Evolutionary conservation across 768 basidiomycete species (phyloP).

Genomic region (Daedaleopsis nitida): DNA sequence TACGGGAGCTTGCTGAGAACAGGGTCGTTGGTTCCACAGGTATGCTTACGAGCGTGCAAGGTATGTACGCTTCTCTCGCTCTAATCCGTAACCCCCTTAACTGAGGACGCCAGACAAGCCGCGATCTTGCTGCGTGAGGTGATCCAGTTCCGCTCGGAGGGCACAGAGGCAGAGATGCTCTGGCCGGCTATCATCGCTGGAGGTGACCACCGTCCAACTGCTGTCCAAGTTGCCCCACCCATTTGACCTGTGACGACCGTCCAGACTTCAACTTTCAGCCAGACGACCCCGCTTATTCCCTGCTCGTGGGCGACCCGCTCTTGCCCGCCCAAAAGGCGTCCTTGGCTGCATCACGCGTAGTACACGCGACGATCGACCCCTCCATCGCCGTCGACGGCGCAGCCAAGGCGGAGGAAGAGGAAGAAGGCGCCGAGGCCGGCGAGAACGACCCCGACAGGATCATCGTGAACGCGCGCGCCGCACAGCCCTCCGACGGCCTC

Average conservation of each 20-base stretch:
- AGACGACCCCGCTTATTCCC: slow-evolving; percentile 77
- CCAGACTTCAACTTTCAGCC: slow-evolving; percentile 92
- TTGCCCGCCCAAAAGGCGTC: slow-evolving; percentile 51
- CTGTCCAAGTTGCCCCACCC: neutral
- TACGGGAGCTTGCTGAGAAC: neutral
- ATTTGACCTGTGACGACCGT: neutral
- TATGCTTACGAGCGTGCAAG: slow-evolving; percentile 85
- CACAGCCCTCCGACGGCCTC: slow-evolving; percentile 66
- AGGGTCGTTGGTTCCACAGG: slow-evolving; percentile 30
- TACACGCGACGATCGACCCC: slow-evolving; percentile 72
- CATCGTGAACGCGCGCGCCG: slow-evolving; percentile 73
- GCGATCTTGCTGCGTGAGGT: slow-evolving; percentile 73
- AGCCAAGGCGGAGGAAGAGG: slow-evolving; percentile 36
- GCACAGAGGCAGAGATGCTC: slow-evolving; percentile 33
- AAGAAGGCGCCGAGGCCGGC: slow-evolving; percentile 41
- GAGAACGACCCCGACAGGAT: slow-evolving; percentile 65
- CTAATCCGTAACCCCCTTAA: neutral
- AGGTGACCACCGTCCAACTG: neutral
- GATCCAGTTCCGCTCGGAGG: slow-evolving; percentile 50
- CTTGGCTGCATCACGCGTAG: slow-evolving; percentile 66
- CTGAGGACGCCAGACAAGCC: slow-evolving; percentile 58
- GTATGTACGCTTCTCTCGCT: slow-evolving; percentile 43
- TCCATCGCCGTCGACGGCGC: slow-evolving; percentile 37
- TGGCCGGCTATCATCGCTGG: slow-evolving; percentile 81
- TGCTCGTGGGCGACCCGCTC: slow-evolving; percentile 67